Evolutionary conservation across 768 basidiomycete species (phyloP).

Genomic region (Mycena galericulata): DNA sequence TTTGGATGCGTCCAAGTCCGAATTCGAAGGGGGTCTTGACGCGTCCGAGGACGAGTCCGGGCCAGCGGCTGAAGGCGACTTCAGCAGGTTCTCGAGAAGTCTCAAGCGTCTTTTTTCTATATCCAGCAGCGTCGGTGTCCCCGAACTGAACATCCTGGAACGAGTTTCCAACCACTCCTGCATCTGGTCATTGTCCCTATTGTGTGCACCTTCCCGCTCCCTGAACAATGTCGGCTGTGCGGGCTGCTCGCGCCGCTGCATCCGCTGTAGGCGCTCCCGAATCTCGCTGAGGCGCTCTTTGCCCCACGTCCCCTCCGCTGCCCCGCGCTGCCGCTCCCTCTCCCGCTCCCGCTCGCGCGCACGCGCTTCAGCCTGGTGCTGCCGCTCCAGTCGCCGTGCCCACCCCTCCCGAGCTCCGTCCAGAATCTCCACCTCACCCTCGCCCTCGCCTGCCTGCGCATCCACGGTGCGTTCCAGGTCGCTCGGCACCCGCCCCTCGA

Average conservation of each 20-base stretch:
- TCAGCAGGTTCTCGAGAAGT: neutral
- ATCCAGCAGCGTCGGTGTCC: no score
- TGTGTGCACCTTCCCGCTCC: neutral
- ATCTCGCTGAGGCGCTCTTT: slow-evolving; percentile 20
- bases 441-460: neutral
- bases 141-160: no score
- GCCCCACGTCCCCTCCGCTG: slow-evolving; percentile 23
- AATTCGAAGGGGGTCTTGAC: no score
- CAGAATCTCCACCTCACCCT: neutral
- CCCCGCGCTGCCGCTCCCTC: slow-evolving; percentile 19
- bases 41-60: no score
- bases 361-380: neutral
- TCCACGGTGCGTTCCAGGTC: neutral
- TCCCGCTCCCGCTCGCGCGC: slow-evolving; percentile 18
- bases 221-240: no score
- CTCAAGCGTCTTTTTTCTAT: no score
- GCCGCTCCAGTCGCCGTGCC: slow-evolving; percentile 8
- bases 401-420: slow-evolving; percentile 14
- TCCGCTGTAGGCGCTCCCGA: slow-evolving; percentile 12
- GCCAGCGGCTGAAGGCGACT: no score
- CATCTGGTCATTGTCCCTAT: no score
- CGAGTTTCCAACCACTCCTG: no score
- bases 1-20: no score
- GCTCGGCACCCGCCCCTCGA: neutral
- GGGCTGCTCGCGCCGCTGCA: neutral